Evolutionary conservation across 2,329 filamentous ascomycete species (phyloP), one percentile per base, ranked within the genome.

Genomic region (Paecilomyces dactylethromorphus): DNA sequence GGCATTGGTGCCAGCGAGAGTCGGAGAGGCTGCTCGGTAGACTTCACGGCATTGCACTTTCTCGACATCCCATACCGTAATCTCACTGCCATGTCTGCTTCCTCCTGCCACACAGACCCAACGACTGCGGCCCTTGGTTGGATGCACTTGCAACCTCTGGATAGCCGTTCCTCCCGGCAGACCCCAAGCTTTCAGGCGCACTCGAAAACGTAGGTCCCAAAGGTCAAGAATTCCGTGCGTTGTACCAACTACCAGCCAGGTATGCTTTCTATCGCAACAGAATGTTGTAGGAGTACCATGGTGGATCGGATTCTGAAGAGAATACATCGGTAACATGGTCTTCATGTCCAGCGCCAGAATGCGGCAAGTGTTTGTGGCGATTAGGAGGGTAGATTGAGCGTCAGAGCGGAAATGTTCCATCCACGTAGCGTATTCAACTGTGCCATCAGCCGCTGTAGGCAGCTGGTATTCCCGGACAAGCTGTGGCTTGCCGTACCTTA

Each of bases 21-120:
- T 65, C 1, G 64, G 62, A 8, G 68, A 68, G 31, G 86, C 83
- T 7, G 81, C 71, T 71, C 91, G 87, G 71, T 96, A 96, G 1
- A 97, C 87, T 71, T 97, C 92, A 60, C 91, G 85, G 69, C 94
- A 99, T 53, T 89, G 83, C 7, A 87, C 86, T 76, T 93, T 95
- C 71, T 97, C 93, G 15, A 97, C 81, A 69, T 97, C 94, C 94
- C 94, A 99, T 0, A 96, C 89, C 0, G 91, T 95, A 32, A 99
- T 85, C 70, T 99, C 94, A 53, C 76, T 74, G 15, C 91, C 91
- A 61, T 90, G 87, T 3, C 87, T 89, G 7, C 90, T 95, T 8
- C 93, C 92, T 15, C 93, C 92, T 2, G 92, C 88, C 8, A 97
- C 88, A 71, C 92, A 95, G 1, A 97, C 84, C 84, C 91, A 93